Conservation (phyloP, 352 stramenopile genomes). For the Globisporangium abappressorium region DNA sequence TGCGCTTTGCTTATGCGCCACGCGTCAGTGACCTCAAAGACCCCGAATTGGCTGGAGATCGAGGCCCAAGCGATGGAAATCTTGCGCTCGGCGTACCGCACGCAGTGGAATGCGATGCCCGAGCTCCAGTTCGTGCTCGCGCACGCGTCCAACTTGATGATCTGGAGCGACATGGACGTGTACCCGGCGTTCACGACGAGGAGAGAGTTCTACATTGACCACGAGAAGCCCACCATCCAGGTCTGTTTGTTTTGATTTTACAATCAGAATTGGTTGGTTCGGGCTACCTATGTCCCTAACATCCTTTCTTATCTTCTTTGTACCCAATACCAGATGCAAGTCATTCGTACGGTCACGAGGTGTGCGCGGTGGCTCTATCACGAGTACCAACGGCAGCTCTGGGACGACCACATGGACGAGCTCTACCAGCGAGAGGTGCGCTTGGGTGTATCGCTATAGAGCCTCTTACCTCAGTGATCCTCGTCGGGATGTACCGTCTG, state of each 20-base stretch:
- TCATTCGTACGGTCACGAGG: slow-evolving; percentile 59
- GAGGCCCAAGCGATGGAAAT: slow-evolving; percentile 49
- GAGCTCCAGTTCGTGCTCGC: slow-evolving; percentile 55
- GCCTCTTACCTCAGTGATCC: background rate
- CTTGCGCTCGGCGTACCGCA: slow-evolving; percentile 61
- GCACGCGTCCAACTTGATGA: slow-evolving; percentile 75
- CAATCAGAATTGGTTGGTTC: background rate
- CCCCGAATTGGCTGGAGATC: slow-evolving; percentile 36
- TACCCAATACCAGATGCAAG: slow-evolving; percentile 56
- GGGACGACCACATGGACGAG: slow-evolving; percentile 62
- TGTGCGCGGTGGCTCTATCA: slow-evolving; percentile 62
- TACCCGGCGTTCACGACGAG: slow-evolving; percentile 65
- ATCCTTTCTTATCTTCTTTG: background rate
- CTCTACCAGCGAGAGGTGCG: slow-evolving; percentile 34
- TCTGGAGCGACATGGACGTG: slow-evolving; percentile 74
- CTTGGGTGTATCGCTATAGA: background rate
- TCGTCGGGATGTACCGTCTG: background rate
- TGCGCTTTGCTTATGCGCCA: slow-evolving; percentile 58
- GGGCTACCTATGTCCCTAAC: background rate
- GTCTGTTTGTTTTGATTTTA: slow-evolving; percentile 11
- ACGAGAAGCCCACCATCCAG: slow-evolving; percentile 57
- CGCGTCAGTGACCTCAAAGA: slow-evolving; percentile 23
- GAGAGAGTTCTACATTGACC: slow-evolving; percentile 49
- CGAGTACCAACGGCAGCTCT: slow-evolving; percentile 79
- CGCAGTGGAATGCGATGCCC: slow-evolving; percentile 55